Base-by-base conservation (phyloP, 106 monocot species). In the Dendrobium huoshanense region DNA sequence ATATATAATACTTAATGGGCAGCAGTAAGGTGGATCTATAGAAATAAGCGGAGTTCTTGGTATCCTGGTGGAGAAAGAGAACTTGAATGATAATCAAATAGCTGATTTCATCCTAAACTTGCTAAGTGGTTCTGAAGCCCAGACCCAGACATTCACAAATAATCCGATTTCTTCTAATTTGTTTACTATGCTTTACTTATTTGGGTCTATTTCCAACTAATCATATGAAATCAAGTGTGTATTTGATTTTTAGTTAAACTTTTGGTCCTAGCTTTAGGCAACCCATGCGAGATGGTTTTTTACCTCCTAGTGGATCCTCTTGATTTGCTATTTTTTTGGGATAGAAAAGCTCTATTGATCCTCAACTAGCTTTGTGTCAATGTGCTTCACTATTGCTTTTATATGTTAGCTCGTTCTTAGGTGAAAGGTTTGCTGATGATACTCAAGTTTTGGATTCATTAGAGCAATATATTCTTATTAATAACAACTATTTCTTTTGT, bases 391-490 rank as follows among this genome's bases (percentile, higher is more conserved):
- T 99, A 83, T 49, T 88, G 44, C 81, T 99, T 33, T 75, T 95
- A 55, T 91, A 95, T 85, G 75, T 75, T 22, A 88, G 88, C 73
- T 87, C 91, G 70, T 78, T 99, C 55, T 93, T 84, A 74, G 91
- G 84, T 77, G 91, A 93, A 79, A 90, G 98, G 98, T 75, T 99
- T 81, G 89, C 88, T 51, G 91, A 89, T 81, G 88, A 88, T 27
- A 87, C 77, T 59, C 89, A 95, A 75, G 79, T 92, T 9, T 58
- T 99, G 77, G 92, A 92, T 83, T 92, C 95, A 55, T 73, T 99
- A 33, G 98, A 99, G 74, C 95, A 99, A 79, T 92, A 90, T 83
- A 78, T 99, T 78, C 87, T 99, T 80, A 67, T 95, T 22, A 99
- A 99, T 65, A 47, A 81, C 72, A 78, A 56, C 42, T 87, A 84